Evolutionary conservation across 2,329 filamentous ascomycete genomes (phyloP).

Genomic region (Byssochlamys sp.): DNA sequence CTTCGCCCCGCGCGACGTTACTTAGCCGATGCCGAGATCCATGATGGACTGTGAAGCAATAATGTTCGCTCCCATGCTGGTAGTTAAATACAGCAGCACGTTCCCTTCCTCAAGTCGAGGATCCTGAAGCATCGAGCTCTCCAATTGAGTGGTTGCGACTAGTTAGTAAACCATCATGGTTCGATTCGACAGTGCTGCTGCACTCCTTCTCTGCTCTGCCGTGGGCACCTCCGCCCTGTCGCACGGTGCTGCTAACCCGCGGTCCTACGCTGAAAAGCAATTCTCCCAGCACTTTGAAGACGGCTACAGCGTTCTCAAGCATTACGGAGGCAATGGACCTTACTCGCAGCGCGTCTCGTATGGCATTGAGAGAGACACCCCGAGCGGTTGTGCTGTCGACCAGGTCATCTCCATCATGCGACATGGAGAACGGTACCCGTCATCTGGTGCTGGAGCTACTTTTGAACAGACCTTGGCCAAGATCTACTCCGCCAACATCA

Average conservation of each 20-base stretch:
- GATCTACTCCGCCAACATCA: conserved; percentile 6
- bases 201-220: neutral
- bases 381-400: conserved; percentile 12
- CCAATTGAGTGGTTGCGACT: neutral
- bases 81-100: neutral
- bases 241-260: neutral
- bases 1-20: neutral
- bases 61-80: neutral
- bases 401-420: conserved; percentile 16
- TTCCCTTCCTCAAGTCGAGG: neutral
- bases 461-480: conserved; percentile 10
- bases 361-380: conserved; percentile 13
- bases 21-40: neutral
- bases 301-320: conserved; percentile 12
- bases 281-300: conserved; percentile 8
- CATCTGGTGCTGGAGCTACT: conserved; percentile 1
- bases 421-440: conserved; percentile 16
- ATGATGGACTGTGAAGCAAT: neutral
- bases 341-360: conserved; percentile 10
- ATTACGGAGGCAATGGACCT: conserved; percentile 12
- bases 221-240: neutral
- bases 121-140: neutral
- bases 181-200: neutral
- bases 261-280: conserved; percentile 1
- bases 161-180: neutral